Evolutionary conservation across 805 yeast genomes (phyloP).

Genomic region (Zygotorulaspora florentina): DNA sequence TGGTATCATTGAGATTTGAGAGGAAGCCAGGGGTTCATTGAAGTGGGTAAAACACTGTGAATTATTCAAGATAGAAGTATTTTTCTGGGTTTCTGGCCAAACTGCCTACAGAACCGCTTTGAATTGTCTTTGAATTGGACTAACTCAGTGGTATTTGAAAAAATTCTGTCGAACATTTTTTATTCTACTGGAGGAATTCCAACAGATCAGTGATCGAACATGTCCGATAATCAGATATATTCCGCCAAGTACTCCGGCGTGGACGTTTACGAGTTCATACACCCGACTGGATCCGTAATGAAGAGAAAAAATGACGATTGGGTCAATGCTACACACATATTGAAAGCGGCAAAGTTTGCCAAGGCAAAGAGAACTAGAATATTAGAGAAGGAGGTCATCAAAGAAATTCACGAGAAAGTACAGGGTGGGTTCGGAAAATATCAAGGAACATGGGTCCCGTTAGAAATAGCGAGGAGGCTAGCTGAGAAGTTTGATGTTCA

Average conservation of each 20-base stretch:
- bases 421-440: slow-evolving; percentile 97
- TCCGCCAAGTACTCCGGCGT: slow-evolving; percentile 78
- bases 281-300: slow-evolving; percentile 71
- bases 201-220: slow-evolving; percentile 1
- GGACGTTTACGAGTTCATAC: slow-evolving; percentile 74
- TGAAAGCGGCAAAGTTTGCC: slow-evolving; percentile 90
- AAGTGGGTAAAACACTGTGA: no score
- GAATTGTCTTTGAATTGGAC: no score
- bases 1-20: no score
- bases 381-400: slow-evolving; percentile 88
- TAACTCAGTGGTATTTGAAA: no score
- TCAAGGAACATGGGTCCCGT: slow-evolving; percentile 96
- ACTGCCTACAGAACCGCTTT: no score
- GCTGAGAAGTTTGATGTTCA: slow-evolving; percentile 63
- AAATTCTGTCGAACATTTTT: no score
- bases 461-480: slow-evolving; percentile 64
- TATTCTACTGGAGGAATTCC: background rate
- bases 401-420: slow-evolving; percentile 83
- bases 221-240: slow-evolving; percentile 43
- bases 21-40: no score
- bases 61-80: no score
- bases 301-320: slow-evolving; percentile 71
- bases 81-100: no score
- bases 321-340: slow-evolving; percentile 93
- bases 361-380: slow-evolving; percentile 92